Base-by-base conservation (phyloP, 176 grass and related monocot genomes). In the Rhipidocladum racemiflorum region DNA sequence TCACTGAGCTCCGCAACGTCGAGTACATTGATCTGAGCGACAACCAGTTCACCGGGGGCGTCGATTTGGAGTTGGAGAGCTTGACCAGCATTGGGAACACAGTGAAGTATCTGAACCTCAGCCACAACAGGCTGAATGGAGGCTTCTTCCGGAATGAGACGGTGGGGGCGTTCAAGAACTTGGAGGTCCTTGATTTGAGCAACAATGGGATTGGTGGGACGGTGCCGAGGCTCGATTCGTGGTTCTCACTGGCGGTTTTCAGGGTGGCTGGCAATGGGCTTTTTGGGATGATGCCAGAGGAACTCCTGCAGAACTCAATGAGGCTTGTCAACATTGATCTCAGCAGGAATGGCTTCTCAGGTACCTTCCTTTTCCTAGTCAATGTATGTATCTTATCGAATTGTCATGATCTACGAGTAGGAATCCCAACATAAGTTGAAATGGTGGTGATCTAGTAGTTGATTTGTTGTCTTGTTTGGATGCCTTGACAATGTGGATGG, bases 71-170 rank as follows among this genome's bases (percentile, higher is more conserved):
- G 48, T 50, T 92, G 0, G 42, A 51, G 1, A 90, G 55, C 75
- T 66, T 99, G 50, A 61, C 87, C 59, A 93, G 67, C 79, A 90
- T 99, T 29, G 92, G 93, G 45, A 95, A 91, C 77, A 99, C 97
- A 6, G 91, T 88, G 9, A 91, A 87, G 87, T 95, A 99, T 75
- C 89, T 99, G 89, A 99, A 99, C 74, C 89, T 99, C 72, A 95
- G 97, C 84, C 63, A 90, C 72, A 99, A 99, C 84, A 67, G 65
- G 48, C 89, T 99, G 53, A 61, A 53, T 3, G 97, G 97, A 2
- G 86, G 56, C 0, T 99, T 99, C 83, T 96, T 99, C 66, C 69
- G 84, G 12, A 79, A 42, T 7, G 87, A 93, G 48, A 87, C 89
- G 0, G 84, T 99, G 35, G 66, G 69, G 76, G 86, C 88, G 50